Base-by-base conservation (phyloP, 768 basidiomycete genomes). In the Pleurotus tuoliensis region DNA sequence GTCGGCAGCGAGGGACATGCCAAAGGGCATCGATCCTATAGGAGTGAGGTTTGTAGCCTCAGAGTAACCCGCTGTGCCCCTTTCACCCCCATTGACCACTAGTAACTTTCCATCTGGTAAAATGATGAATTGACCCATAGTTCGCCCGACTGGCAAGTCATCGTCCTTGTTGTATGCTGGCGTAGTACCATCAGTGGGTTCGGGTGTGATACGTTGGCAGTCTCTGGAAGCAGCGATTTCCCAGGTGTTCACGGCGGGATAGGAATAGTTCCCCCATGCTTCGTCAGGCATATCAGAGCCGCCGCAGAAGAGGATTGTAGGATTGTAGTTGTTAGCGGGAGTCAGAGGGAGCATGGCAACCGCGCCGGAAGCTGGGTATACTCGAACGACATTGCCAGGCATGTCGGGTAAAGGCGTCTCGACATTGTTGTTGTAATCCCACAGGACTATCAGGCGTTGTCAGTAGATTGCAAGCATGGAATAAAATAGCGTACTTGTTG, bases 51-150 rank as follows among this genome's bases (percentile, higher is more conserved):
- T 78, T 0, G 82, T 83, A 12, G 72, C 70, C 48, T 82, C 76
- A 1, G 91, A 76, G 67, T 92, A 96, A 3, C 94, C 94, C 24
- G 94, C 94, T 0, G 94, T 96, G 12, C 94, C 94, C 62, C 92
- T 93, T 9, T 67, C 47, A 13, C 80, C 94, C 57, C 94, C 94
- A 67, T 95, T 95, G 62, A 93, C 71, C 53, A 94, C 79, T 18
- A 93, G 76, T n/a, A 94, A 56, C 34, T 82, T 88, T 5, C 87
- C 88, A 47, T 91, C 83, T 0, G 93, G 85, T 6, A 97, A 85
- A 39, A 81, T 79, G 70, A 95, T 86, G 67, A 96, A 93, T 67
- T 93, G 90, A 8, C 94, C 92, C 94, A 98, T 98, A 24, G 89
- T 91, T 16, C 93, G 82, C 0, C 84, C 82, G 58, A 85, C 78